Base-by-base conservation (phyloP, 805 yeast genomes). In the Wickerhamomyces kurtzmanii region DNA sequence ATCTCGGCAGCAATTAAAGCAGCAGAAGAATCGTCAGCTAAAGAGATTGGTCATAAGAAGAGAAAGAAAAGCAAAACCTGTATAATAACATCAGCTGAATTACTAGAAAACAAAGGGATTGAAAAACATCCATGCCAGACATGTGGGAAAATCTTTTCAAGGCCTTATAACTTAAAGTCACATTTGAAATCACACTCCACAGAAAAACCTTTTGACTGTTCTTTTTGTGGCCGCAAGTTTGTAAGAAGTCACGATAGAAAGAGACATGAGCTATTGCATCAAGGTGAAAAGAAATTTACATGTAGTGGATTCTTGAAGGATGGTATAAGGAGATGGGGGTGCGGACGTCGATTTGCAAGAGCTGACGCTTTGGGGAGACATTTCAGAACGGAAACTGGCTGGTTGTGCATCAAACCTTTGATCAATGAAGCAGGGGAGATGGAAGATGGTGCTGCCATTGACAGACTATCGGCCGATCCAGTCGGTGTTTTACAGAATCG, bases 351-450 rank as follows among this genome's bases (percentile, higher is more conserved):
- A 37, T 80, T 80, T 51, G 85, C 87, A 5, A 58, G 91, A 23
- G 75, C 82, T 3, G 91, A 81, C 48, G 91, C 89, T 0, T 59
- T 80, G 22, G 74, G 81, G 3, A 63, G 89, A 28, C 91, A 80
- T 44, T 78, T 79, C 45, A 57, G 82, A 31, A 75, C 87, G 3
- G 89, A 78, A 34, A 71, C 81, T 1, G 91, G 91, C 1, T 68
- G 78, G 60, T 52, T 61, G 12, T 80, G 91, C 46, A 68, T 80
- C 29, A 58, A 65, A 34, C 82, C 83, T 4, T 56, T 79, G 35
- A 63, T 76, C 61, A 70, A 65, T 19, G 84, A 75, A 34, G 78
- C 48, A 4, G 39, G 39, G 18, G 31, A 24, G 14, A 9, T 12
- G 13, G 28, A 29, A 17, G 30, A 23, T n/a, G n/a, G n/a, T n/a